Base-by-base conservation (phyloP, 805 yeast genomes). In the Candida qinlingensis region DNA sequence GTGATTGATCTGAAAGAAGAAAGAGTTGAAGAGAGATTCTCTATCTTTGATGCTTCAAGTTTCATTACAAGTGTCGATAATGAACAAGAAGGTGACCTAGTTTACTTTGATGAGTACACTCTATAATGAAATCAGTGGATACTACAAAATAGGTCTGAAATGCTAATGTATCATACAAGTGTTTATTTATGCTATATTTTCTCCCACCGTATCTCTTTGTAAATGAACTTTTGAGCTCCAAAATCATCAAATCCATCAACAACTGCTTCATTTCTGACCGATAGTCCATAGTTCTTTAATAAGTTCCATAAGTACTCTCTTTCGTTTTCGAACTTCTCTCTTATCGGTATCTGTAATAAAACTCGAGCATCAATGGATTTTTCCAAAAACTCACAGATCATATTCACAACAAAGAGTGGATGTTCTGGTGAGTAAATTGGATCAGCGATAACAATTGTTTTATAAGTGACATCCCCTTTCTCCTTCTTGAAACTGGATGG, bases 361-460 rank as follows among this genome's bases (percentile, higher is more conserved):
- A 90, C 80, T 7, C 75, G 61, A 0, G 85, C 68, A 3, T 60
- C 64, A 0, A 47, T 4, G 3, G 53, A 48, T 10, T 49, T 48
- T 1, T 63, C 63, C 25, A 83, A 57, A 46, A 87, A 81, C 39
- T 57, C 54, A 4, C 59, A 57, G 6, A 91, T 68, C 75, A 87
- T 83, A 43, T 77, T 64, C 5, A 77, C 76, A 1, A 92, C 80
- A 80, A 87, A 79, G 12, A 64, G 62, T 1, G 97, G 97, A 60
- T 92, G 98, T 33, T 79, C 75, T 0, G 83, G 69, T 0, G 96
- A 86, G 63, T 94, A 92, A 2, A 92, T 81, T 0, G 97, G 97
- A 67, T 92, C 99, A 25, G 96, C 85, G 4, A 89, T 66, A 0
- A 94, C 69, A 4, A 92, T 71, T 0, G 88, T 77, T 38, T 77